Base-by-base conservation (phyloP, 2,329 filamentous ascomycete genomes). In the Aspergillus sp. region DNA sequence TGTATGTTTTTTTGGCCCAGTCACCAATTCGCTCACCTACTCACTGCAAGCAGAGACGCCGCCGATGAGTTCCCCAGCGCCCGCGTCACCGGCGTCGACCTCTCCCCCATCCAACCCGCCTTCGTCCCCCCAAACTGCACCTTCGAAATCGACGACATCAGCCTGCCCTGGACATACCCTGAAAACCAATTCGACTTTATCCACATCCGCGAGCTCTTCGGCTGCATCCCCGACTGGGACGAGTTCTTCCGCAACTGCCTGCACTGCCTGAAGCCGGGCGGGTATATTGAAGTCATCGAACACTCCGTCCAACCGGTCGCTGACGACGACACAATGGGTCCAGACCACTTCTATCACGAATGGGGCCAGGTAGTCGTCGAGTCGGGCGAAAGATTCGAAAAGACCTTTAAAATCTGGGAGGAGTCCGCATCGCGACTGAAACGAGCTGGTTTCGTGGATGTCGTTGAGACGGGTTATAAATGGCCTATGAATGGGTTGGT, bases 51-150 rank as follows among this genome's bases (percentile, higher is more conserved):
- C 56, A 71, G 66, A n/a, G 67, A 69, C 47, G 64, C 72, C 54
- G 72, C 69, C 53, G 62, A 77, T 64, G 53, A 75, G 57, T 68
- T 75, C 55, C 74, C 75, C 11, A 68, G 66, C 22, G 77, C 79
- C 22, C 67, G 71, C 37, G 74, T 83, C 46, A 75, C 75, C 2
- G 81, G 80, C 27, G 77, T 75, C 13, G 80, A 82, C 62, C 73
- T 82, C 47, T 79, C 76, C 1, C 79, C 80, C 22, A 82, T 82
- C 48, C 80, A 82, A 60, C 80, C 79, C 3, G 65, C 70, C 49
- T 78, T 70, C 24, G 75, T 80, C 1, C 79, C 79, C 1, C 73
- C 76, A 2, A 82, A 81, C 60, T 76, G 74, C 60, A 62, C 69
- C 34, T 82, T 81, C 59, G 75, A 80, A 56, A 74, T 82, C 53